These are phyloP conservation scores for Tylopilus balloui DNA, from an alignment of 768 basidiomycete genomes.

Conservation along the genomic window DNA sequence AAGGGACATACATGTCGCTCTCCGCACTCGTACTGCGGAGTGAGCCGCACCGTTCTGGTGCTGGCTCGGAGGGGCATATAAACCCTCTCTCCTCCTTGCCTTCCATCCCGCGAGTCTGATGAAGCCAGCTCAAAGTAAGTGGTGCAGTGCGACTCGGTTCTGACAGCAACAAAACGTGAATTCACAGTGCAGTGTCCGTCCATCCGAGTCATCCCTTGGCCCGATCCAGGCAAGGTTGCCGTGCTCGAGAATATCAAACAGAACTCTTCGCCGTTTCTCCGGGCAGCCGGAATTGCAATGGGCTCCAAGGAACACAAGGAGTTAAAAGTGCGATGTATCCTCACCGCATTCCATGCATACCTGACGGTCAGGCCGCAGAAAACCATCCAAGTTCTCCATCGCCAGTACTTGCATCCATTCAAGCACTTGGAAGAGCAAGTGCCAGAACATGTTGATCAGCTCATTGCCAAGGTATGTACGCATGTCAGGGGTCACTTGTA, in stretches of 20 bases:
- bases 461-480: slow-evolving; percentile 7
- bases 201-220: slow-evolving; percentile 1
- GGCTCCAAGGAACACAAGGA: slow-evolving; percentile 9
- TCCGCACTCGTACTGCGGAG: background rate
- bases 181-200: slow-evolving; percentile 2
- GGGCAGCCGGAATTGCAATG: background rate
- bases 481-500: background rate
- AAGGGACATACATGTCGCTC: background rate
- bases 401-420: slow-evolving; percentile 6
- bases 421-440: slow-evolving; percentile 19
- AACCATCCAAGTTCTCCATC: slow-evolving; percentile 5
- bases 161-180: background rate
- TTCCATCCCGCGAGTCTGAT: background rate
- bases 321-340: background rate
- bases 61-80: background rate
- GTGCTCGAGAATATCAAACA: slow-evolving; percentile 1
- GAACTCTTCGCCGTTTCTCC: background rate
- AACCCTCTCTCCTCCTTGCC: background rate
- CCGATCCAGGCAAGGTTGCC: background rate
- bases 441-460: slow-evolving; percentile 2
- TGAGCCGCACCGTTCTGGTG: slow-evolving; percentile 3
- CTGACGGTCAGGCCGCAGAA: slow-evolving; percentile 1
- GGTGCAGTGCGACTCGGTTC: too few relatives aligned
- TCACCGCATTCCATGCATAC: background rate
- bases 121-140: slow-evolving; percentile 2